Base-by-base conservation (phyloP, 2,329 filamentous ascomycete genomes). In the Boeremia exigua region DNA sequence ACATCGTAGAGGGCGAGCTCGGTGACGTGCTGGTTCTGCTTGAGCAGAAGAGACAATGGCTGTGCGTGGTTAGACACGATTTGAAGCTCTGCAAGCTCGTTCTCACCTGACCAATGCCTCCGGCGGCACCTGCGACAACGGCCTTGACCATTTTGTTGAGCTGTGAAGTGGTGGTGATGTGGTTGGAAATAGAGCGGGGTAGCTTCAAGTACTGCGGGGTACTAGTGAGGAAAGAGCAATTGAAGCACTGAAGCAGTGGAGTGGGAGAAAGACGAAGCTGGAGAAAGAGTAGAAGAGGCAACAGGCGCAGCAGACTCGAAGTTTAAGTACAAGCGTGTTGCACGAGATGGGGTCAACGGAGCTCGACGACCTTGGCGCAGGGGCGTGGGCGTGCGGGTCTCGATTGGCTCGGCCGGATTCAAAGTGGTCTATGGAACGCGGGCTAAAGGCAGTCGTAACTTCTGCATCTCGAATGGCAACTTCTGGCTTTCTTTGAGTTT, bases 1-100 rank as follows among this genome's bases (percentile, higher is more conserved):
- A 99, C 93, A 96, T 99, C 95, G 84, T 97, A 99, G 71, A 99
- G 90, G 59, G 92, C 85, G 71, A 99, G 91, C 83, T 98, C 91
- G 73, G 94, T 89, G 72, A 99, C 84, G 74, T 92, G 87, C 64
- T 92, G 90, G 75, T 84, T 91, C 67, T 90, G 87, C 87, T 99
- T 99, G 77, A 98, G 86, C 71, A 99, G 90, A 67, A 99, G 91
- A 65, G 95, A 99, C 73, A 99, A 86, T 68, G 95, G 95, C 93
- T 98, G 75, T 44, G 51, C 10, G 10, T 32, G 25, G 39, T 72
- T 46, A 71, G 66, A 58, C 46, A 8, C 8, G 29, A 6, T 40
- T 29, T 36, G 34, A n/a, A 55, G 45, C 49, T 56, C 40, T 28
- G 28, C 38, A 30, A 52, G 17, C 43, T 27, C 37, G 39, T 27